Conservation (phyloP, 306 rosid genomes). For the Ormosia semicastrata region DNA sequence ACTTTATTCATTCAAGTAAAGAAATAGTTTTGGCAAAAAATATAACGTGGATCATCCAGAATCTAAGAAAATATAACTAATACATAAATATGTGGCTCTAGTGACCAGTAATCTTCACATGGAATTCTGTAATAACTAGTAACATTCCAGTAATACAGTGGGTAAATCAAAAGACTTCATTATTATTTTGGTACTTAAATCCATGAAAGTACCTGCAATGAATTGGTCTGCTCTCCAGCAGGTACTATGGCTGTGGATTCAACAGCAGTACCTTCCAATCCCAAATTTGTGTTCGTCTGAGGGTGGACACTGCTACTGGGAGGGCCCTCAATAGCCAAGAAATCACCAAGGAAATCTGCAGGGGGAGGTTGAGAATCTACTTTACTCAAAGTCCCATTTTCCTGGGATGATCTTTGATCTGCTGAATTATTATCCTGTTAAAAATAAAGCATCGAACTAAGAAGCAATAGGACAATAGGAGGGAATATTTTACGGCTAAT, state of each 20-base stretch:
- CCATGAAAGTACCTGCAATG: slow-evolving; percentile 58
- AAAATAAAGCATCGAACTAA: slow-evolving; percentile 4
- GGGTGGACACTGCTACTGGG: slow-evolving; percentile 35
- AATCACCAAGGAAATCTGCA: slow-evolving; percentile 63
- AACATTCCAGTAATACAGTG: background rate
- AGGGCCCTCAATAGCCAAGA: slow-evolving; percentile 76
- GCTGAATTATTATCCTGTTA: slow-evolving; percentile 48
- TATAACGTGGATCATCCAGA: background rate
- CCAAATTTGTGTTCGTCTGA: slow-evolving; percentile 31
- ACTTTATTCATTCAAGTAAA: background rate
- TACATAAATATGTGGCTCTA: background rate
- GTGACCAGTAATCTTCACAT: background rate
- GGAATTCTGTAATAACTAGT: background rate
- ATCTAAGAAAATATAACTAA: background rate
- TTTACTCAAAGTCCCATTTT: slow-evolving; percentile 53
- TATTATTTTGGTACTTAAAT: background rate
- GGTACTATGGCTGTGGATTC: slow-evolving; percentile 69
- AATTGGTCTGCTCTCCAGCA: slow-evolving; percentile 53
- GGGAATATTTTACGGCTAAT: background rate
- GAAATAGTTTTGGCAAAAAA: background rate
- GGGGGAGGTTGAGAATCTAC: slow-evolving; percentile 48
- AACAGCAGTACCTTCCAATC: slow-evolving; percentile 41
- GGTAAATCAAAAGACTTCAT: background rate
- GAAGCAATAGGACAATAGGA: background rate
- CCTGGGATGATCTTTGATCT: slow-evolving; percentile 41